Base-by-base conservation (phyloP, 2,329 filamentous ascomycete genomes). In the Waltergamsia citrina region DNA sequence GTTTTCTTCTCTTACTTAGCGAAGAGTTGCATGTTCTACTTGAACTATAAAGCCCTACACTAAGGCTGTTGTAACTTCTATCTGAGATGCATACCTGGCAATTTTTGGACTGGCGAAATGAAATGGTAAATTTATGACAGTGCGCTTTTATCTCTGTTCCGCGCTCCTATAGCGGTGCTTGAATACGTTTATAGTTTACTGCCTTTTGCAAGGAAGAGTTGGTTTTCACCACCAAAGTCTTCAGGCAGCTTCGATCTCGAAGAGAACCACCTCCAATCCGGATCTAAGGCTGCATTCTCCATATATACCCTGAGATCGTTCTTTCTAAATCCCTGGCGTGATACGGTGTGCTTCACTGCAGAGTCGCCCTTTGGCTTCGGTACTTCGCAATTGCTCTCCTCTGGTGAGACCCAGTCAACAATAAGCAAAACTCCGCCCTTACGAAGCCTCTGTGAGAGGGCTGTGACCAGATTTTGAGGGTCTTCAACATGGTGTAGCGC, bases 401-500 rank as follows among this genome's bases (percentile, higher is more conserved):
- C 32, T 1, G 29, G 26, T 1, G 34, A 29, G 10, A 51, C 42
- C 49, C 52, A 54, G 36, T 60, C 57, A 3, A 59, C 35, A 4
- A 59, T 45, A 19, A 59, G 39, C 8, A 60, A 29, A 0, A 50
- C 40, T 5, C 57, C 57, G 1, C 51, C 54, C 1, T 44, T 42
- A 8, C 37, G 37, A 3, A 60, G 39, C 4, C 53, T 38, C 15
- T 47, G 43, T 2, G 48, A 40, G 3, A 60, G 48, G 6, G 42
- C 45, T 1, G 28, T 14, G 3, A 59, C 35, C 46, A 57, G 52
- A 2, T 27, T 32, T 1, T 42, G 38, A 0, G 46, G 41, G 21
- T 59, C 44, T 4, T 49, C 41, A 7, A 60, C 45, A 26, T 60
- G 57, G 26, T 60, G 57, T 1, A 60, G 51, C 0, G 57, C 53